A percentile compares a stretch with the other conserved stretches of the same genome.
Evolutionary conservation across 345 rosid genomes (phyloP).

Genomic region (Citrus mangshanensis): DNA sequence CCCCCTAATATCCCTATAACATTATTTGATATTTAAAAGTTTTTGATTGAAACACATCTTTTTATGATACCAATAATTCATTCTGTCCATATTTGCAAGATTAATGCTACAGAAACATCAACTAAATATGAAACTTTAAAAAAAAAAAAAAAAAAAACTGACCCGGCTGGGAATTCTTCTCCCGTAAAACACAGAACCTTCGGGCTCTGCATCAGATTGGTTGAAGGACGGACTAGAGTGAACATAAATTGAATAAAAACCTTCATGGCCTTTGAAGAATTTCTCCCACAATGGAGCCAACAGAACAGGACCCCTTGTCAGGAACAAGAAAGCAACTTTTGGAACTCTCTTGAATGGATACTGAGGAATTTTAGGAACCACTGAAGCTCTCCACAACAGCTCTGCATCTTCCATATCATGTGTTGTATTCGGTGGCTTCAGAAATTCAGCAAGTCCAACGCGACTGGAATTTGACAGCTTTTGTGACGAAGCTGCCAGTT

Average conservation of each 20-base stretch:
- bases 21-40: background rate
- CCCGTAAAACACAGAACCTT: slow-evolving; percentile 51
- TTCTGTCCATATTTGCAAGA: background rate
- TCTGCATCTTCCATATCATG: slow-evolving; percentile 78
- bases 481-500: background rate
- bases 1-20: background rate
- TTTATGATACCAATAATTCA: background rate
- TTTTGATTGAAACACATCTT: background rate
- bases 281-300: slow-evolving; percentile 83
- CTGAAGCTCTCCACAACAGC: slow-evolving; percentile 73
- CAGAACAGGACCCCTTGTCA: slow-evolving; percentile 64
- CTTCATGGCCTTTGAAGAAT: slow-evolving; percentile 69
- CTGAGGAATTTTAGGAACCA: slow-evolving; percentile 31
- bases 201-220: slow-evolving; percentile 34
- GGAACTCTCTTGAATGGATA: slow-evolving; percentile 54
- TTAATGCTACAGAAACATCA: background rate
- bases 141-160: background rate
- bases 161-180: slow-evolving; percentile 87
- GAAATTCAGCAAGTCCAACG: slow-evolving; percentile 34
- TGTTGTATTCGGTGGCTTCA: slow-evolving; percentile 33
- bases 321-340: slow-evolving; percentile 82
- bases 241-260: slow-evolving; percentile 57
- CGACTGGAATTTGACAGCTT: background rate
- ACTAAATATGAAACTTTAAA: background rate
- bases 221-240: slow-evolving; percentile 62